A percentile compares a stretch with the other conserved stretches of the same genome.
These are phyloP conservation scores for Saccharomyces hybrid DNA, from an alignment of 1,139 yeast genomes.

Conservation along the genomic window DNA sequence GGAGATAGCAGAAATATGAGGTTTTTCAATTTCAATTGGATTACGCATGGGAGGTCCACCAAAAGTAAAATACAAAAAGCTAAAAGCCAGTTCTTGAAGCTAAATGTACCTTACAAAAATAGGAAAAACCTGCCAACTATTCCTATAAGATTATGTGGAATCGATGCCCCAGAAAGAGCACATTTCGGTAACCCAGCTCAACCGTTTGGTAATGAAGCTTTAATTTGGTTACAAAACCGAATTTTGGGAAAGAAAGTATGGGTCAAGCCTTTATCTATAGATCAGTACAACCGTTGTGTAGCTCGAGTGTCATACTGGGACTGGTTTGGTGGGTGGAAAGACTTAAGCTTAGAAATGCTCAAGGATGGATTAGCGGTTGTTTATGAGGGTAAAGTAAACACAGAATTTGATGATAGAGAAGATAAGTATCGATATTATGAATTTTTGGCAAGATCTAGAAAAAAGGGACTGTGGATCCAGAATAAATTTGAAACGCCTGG, in stretches of 20 bases:
- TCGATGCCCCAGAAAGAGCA: slow-evolving; percentile 96
- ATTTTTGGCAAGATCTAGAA: slow-evolving; percentile 46
- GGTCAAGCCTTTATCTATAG: slow-evolving; percentile 71
- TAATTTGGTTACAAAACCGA: slow-evolving; percentile 62
- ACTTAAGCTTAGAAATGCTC: slow-evolving; percentile 84
- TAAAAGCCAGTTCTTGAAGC: slow-evolving; percentile 20
- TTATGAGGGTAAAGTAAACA: slow-evolving; percentile 73
- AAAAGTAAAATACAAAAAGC: slow-evolving; percentile 1
- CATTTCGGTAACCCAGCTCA: slow-evolving; percentile 96
- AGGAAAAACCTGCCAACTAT: slow-evolving; percentile 44
- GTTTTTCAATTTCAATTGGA: background rate
- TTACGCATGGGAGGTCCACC: slow-evolving; percentile 1
- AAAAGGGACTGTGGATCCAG: slow-evolving; percentile 67
- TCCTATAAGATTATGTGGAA: slow-evolving; percentile 73
- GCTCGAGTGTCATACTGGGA: slow-evolving; percentile 65
- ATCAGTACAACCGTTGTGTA: slow-evolving; percentile 86
- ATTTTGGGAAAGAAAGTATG: slow-evolving; percentile 60
- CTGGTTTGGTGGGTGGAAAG: slow-evolving; percentile 59
- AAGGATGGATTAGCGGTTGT: slow-evolving; percentile 77
- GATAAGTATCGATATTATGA: slow-evolving; percentile 52
- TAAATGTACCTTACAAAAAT: slow-evolving; percentile 39
- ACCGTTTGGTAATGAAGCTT: slow-evolving; percentile 78
- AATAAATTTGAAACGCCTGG: slow-evolving; percentile 67
- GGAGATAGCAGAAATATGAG: background rate
- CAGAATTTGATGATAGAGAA: slow-evolving; percentile 80